Percentiles rank a stretch among this genome's conserved stretches.
Evolutionary conservation across 2,329 filamentous ascomycete species (phyloP).

Genomic region (Clonostachys byssicola): DNA sequence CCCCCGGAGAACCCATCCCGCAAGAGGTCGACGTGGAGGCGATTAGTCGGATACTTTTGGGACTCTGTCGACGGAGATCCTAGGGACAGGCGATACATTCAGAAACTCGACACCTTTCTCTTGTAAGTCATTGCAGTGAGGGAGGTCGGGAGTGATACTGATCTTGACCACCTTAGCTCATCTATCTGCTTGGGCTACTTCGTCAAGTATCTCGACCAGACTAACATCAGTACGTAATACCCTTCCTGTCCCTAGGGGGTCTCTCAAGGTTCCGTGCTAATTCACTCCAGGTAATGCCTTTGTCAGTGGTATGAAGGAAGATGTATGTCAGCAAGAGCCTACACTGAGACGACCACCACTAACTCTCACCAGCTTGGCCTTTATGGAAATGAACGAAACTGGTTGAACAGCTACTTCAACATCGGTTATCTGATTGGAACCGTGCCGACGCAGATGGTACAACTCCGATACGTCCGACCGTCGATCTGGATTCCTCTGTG

Average conservation of each 20-base stretch:
- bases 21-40: background rate
- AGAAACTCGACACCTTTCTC: slow-evolving; percentile 5
- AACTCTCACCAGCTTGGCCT: slow-evolving; percentile 7
- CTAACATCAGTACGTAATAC: slow-evolving; percentile 15
- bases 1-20: background rate
- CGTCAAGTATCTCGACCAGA: slow-evolving; percentile 21
- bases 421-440: slow-evolving; percentile 16
- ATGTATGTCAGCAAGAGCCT: slow-evolving; percentile 1
- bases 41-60: slow-evolving; percentile 3
- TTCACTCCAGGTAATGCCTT: background rate
- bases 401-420: slow-evolving; percentile 15
- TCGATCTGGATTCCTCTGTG: slow-evolving; percentile 21
- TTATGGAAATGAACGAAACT: slow-evolving; percentile 17
- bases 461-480: slow-evolving; percentile 13
- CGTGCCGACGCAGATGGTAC: slow-evolving; percentile 11
- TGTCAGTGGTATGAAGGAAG: too few relatives aligned
- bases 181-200: slow-evolving; percentile 13
- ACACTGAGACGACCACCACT: slow-evolving; percentile 7
- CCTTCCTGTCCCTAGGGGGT: background rate
- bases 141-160: background rate
- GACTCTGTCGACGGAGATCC: slow-evolving; percentile 6
- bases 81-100: slow-evolving; percentile 4
- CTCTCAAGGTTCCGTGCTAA: background rate
- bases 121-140: slow-evolving; percentile 2
- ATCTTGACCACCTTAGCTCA: background rate